Conservation (phyloP, 257 asterid species). For the Fraxinus americana region DNA sequence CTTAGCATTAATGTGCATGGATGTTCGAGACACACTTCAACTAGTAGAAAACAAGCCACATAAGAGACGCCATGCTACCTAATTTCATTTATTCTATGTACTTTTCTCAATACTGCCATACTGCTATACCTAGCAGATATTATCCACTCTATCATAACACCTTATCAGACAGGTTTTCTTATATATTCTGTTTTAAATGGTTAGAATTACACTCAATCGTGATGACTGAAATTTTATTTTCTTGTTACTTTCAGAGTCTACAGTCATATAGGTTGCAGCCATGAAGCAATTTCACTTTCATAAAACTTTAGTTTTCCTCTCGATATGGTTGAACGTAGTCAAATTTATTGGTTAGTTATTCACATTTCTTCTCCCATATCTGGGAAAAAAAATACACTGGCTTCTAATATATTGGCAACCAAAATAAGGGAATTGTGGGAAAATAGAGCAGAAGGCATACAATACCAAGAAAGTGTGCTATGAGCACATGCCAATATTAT, state of each 20-base stretch:
- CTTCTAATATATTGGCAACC: constrained; percentile 9
- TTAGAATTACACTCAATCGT: neutral
- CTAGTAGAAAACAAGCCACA: neutral
- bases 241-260: neutral
- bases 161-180: neutral
- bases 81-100: neutral
- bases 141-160: constrained; percentile 4
- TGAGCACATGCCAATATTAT: constrained; percentile 89
- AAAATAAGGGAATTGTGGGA: neutral
- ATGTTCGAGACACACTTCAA: neutral
- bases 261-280: constrained; percentile 10
- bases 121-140: neutral
- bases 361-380: constrained; percentile 10
- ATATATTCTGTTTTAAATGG: neutral
- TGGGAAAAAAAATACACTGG: constrained; percentile 5
- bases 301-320: constrained; percentile 1
- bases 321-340: neutral
- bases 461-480: constrained; percentile 97
- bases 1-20: neutral
- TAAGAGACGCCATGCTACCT: neutral
- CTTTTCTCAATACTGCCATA: neutral
- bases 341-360: constrained; percentile 5
- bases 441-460: constrained; percentile 41
- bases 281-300: neutral
- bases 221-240: neutral